Percentiles rank a stretch among this genome's conserved stretches.
Conservation (phyloP, 2,329 filamentous ascomycete species). For the Epichloe bromicola region DNA sequence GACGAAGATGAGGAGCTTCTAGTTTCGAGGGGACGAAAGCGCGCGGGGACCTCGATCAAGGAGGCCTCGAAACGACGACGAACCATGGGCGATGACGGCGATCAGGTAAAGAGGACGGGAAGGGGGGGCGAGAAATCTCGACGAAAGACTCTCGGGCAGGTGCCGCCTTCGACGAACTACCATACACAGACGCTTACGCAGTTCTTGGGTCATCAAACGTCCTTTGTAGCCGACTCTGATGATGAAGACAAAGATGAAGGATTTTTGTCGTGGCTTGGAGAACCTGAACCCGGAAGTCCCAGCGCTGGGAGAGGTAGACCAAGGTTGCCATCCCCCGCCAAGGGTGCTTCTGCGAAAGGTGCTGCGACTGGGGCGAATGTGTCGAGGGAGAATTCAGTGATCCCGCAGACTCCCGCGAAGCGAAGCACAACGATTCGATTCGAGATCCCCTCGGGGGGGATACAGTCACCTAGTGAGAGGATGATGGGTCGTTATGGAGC, state of each 20-base stretch:
- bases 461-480: conserved; percentile 27
- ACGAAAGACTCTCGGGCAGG: conserved; percentile 21
- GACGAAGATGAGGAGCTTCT: conserved; percentile 12
- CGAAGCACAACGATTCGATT: conserved; percentile 14
- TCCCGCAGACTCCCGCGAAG: conserved; percentile 30
- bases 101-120: neutral
- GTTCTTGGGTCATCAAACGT: conserved; percentile 16
- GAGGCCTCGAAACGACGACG: neutral
- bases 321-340: neutral
- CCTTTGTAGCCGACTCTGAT: conserved; percentile 25
- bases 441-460: conserved; percentile 29
- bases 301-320: conserved; percentile 11
- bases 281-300: conserved; percentile 13
- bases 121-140: conserved; percentile 8
- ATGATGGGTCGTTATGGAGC: conserved; percentile 27
- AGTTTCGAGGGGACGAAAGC: conserved; percentile 14
- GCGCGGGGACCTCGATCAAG: neutral
- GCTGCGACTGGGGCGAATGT: neutral
- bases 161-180: conserved; percentile 17
- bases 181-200: conserved; percentile 32
- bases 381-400: conserved; percentile 20
- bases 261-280: conserved; percentile 22
- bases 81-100: conserved; percentile 2
- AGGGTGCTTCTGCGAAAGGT: neutral
- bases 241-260: conserved; percentile 18